Conservation (phyloP, 2,329 filamentous ascomycete species). For the Macrophomina pseudophaseolina region DNA sequence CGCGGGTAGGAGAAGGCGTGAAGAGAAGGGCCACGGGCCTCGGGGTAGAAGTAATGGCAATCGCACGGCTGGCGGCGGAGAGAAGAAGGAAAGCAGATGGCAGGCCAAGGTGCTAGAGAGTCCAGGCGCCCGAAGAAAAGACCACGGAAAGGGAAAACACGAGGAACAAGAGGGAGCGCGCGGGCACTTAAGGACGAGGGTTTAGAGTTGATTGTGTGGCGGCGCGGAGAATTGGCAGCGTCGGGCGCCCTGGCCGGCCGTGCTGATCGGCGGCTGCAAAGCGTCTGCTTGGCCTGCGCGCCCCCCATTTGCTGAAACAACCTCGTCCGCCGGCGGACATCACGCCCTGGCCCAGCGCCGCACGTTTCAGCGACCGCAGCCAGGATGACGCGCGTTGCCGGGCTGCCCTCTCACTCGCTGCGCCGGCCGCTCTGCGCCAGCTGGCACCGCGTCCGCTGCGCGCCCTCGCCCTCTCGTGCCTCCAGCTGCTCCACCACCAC, state of each 20-base stretch:
- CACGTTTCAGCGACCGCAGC: slow-evolving; percentile 21
- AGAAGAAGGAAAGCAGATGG: background rate
- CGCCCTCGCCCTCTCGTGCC: slow-evolving; percentile 10
- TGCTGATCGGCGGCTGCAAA: slow-evolving; percentile 12
- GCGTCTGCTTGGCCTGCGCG: background rate
- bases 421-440: background rate
- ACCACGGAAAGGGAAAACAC: slow-evolving; percentile 1
- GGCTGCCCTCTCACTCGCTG: background rate
- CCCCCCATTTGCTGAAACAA: slow-evolving; percentile 21
- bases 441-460: background rate
- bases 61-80: slow-evolving; percentile 19
- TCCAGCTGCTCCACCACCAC: background rate
- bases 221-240: slow-evolving; percentile 18
- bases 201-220: slow-evolving; percentile 24
- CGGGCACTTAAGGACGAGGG: slow-evolving; percentile 19
- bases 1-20: background rate
- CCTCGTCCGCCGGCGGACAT: slow-evolving; percentile 10
- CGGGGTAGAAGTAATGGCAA: background rate
- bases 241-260: slow-evolving; percentile 17
- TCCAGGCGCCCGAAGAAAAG: slow-evolving; percentile 10
- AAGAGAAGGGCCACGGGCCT: slow-evolving; percentile 17
- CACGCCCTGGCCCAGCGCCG: slow-evolving; percentile 16
- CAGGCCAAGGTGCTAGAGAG: background rate
- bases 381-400: slow-evolving; percentile 21
- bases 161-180: background rate